These are phyloP conservation scores for Tetrapisispora iriomotensis DNA, from an alignment of 805 yeast species.

Conservation along the genomic window DNA sequence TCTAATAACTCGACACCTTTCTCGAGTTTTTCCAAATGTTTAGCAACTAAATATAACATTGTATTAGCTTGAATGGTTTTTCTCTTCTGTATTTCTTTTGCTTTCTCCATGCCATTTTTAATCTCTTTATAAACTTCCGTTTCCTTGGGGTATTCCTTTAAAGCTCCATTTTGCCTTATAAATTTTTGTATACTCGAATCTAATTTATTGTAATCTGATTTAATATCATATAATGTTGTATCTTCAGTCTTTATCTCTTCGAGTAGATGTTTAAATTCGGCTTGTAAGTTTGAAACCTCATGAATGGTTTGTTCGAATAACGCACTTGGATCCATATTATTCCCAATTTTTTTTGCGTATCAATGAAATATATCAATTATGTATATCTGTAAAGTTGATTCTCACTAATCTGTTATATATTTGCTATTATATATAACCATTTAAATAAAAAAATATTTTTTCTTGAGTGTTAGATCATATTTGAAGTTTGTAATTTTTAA, in stretches of 20 bases:
- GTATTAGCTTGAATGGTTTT: constrained; percentile 76
- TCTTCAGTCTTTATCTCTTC: constrained; percentile 73
- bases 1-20: constrained; percentile 68
- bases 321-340: constrained; percentile 80
- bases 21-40: constrained; percentile 65
- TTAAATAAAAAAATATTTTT: too few species aligned
- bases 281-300: constrained; percentile 74
- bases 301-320: constrained; percentile 62
- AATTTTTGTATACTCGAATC: constrained; percentile 78
- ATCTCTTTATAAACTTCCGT: constrained; percentile 54
- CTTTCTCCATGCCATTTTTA: constrained; percentile 52
- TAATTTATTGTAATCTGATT: constrained; percentile 55
- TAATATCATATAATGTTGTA: constrained; percentile 49
- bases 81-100: constrained; percentile 58
- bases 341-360: background rate
- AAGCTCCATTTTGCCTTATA: constrained; percentile 73
- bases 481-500: too few species aligned
- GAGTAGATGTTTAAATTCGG: constrained; percentile 70
- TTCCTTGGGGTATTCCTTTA: constrained; percentile 76
- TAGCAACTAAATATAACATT: constrained; percentile 64
- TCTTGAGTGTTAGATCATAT: too few species aligned
- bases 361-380: background rate
- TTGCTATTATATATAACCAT: too few species aligned
- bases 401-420: too few species aligned
- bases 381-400: background rate